These are phyloP conservation scores for Silene conica DNA, from an alignment of 148 eudicot genomes.

Conservation along the genomic window DNA sequence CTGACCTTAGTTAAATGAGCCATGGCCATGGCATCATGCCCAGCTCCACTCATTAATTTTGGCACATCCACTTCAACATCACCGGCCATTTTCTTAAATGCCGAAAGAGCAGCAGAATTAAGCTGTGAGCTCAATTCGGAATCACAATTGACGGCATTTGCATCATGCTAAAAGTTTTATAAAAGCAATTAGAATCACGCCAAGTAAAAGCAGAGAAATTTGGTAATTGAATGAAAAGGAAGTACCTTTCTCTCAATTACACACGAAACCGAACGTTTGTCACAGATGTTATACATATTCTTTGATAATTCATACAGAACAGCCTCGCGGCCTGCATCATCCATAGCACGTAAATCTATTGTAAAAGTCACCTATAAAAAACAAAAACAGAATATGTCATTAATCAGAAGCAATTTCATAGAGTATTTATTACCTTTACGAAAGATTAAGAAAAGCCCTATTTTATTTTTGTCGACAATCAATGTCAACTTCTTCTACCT, in stretches of 20 bases:
- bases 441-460: not conserved
- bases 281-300: constrained; percentile 73
- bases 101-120: constrained; percentile 64
- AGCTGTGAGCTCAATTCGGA: constrained; percentile 62
- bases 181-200: not conserved
- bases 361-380: constrained; percentile 74
- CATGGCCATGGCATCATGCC: constrained; percentile 99
- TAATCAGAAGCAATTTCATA: not conserved
- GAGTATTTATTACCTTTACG: not conserved
- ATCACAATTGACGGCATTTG: constrained; percentile 81
- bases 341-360: constrained; percentile 86
- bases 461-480: no score
- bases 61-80: constrained; percentile 60
- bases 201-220: not conserved
- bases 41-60: constrained; percentile 94
- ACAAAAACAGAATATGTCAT: not conserved
- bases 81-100: constrained; percentile 57
- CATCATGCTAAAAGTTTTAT: constrained; percentile 64
- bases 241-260: constrained; percentile 78
- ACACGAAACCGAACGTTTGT: constrained; percentile 81
- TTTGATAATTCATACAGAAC: constrained; percentile 73
- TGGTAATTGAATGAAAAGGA: not conserved
- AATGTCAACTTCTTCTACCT: not conserved
- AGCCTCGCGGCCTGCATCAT: constrained; percentile 83
- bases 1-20: constrained; percentile 80